A percentile compares a stretch with the other conserved stretches of the same genome.
Evolutionary conservation across 148 eudicot species (phyloP).

Genomic region (Silene latifolia): DNA sequence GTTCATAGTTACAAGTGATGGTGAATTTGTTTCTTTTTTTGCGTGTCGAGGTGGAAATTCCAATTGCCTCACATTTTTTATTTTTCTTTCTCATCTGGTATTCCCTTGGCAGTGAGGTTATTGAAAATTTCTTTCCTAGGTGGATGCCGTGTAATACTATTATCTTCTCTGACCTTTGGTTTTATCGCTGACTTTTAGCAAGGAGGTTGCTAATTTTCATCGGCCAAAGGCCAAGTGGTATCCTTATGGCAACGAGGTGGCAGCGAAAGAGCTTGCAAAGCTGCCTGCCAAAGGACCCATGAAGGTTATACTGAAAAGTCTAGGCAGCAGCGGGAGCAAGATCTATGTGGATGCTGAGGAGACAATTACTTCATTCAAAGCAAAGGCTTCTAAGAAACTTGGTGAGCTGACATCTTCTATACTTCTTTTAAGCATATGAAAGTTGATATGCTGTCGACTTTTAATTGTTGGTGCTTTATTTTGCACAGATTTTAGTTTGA

Average conservation of each 20-base stretch:
- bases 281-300: constrained; percentile 66
- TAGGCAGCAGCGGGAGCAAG: constrained; percentile 93
- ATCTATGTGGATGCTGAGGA: constrained; percentile 88
- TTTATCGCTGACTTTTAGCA: constrained; percentile 44
- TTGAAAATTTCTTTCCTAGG: background rate
- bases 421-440: constrained; percentile 1
- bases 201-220: constrained; percentile 92
- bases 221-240: constrained; percentile 96
- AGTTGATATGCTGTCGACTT: background rate
- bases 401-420: constrained; percentile 39
- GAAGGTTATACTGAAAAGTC: constrained; percentile 83
- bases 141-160: background rate
- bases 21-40: background rate
- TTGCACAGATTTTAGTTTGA: constrained; percentile 59
- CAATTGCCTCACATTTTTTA: background rate
- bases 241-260: constrained; percentile 84
- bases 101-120: too few relatives aligned
- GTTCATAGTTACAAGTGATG: background rate
- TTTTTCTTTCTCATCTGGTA: background rate
- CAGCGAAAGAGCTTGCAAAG: constrained; percentile 66
- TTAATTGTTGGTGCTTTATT: background rate
- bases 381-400: constrained; percentile 87
- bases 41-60: background rate
- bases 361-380: constrained; percentile 71
- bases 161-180: constrained; percentile 6